Conservation (phyloP, 805 yeast genomes). For the Spathaspora passalidarum region DNA sequence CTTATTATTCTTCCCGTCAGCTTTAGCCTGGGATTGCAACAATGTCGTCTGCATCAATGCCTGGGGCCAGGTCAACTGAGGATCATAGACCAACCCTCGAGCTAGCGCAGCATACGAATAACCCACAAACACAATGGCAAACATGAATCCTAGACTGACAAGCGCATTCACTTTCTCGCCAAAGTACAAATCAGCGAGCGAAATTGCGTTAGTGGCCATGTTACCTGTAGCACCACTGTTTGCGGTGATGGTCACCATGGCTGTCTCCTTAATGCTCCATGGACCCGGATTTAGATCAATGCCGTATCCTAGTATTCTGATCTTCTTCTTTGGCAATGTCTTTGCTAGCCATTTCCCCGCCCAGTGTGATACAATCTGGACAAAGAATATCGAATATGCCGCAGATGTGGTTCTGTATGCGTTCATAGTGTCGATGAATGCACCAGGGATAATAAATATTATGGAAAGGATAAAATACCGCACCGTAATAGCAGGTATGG, state of each 20-base stretch:
- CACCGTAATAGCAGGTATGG: constrained; percentile 36
- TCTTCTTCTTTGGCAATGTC: constrained; percentile 32
- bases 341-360: constrained; percentile 45
- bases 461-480: constrained; percentile 32
- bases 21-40: constrained; percentile 29
- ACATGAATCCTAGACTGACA: constrained; percentile 46
- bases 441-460: constrained; percentile 39
- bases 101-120: constrained; percentile 54
- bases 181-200: constrained; percentile 46
- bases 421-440: constrained; percentile 40
- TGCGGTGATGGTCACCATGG: constrained; percentile 50
- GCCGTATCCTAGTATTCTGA: constrained; percentile 16
- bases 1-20: constrained; percentile 14
- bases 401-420: constrained; percentile 46
- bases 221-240: constrained; percentile 53
- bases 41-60: constrained; percentile 52
- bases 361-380: constrained; percentile 48
- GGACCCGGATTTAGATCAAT: constrained; percentile 52
- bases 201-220: constrained; percentile 45
- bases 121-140: constrained; percentile 50
- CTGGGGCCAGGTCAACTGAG: constrained; percentile 49
- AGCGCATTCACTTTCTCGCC: constrained; percentile 31
- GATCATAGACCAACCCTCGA: constrained; percentile 44
- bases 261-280: constrained; percentile 53
- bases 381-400: constrained; percentile 50